Base-by-base conservation (phyloP, 225 moss, liverwort and hornwort species). In the Polytrichum commune region DNA sequence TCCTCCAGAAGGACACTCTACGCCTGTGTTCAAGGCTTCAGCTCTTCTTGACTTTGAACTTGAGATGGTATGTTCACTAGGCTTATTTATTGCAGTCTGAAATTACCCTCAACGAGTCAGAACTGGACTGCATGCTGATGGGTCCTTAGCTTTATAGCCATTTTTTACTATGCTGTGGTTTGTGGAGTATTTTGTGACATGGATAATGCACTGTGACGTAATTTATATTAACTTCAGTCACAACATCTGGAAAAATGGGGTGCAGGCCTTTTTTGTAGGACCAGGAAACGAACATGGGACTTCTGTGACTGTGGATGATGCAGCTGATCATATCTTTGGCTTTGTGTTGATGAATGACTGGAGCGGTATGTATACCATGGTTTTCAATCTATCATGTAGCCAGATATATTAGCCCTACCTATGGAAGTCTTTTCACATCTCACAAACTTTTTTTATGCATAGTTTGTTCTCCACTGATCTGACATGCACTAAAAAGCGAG, bases 281-380 rank as follows among this genome's bases (percentile, higher is more conserved):
- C 97, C 93, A n/a, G 84, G 80, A 74, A 98, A 87, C 64, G 77
- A 92, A 33, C 67, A 91, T 26, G 97, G 94, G 7, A 87, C 76
- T 60, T 77, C 90, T 73, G 91, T 98, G 38, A 91, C 78, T 28
- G 89, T 92, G 75, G 91, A 94, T 68, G 29, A 82, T 16, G 97
- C 92, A 2, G 79, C 80, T 1, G 90, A 98, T 62, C 97, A 92
- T 71, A 88, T 98, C 63, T 98, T 98, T 81, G 97, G 97, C 55
- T 86, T 98, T 77, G 97, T 94, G 19, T 62, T 98, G 18, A 92
- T 98, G 94, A 98, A 98, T 58, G 97, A 98, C 72, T 98, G 97
- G 97, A 98, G 97, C 69, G 97, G 97, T 97, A 91, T 6, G 6
- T 20, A 6, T 20, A 22, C 24, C 26, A 29, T 5, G 13, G 1